Evolutionary conservation across 2,329 filamentous ascomycete species (phyloP), one percentile per base, ranked within the genome.

Genomic region (Pezicula carpinea): DNA sequence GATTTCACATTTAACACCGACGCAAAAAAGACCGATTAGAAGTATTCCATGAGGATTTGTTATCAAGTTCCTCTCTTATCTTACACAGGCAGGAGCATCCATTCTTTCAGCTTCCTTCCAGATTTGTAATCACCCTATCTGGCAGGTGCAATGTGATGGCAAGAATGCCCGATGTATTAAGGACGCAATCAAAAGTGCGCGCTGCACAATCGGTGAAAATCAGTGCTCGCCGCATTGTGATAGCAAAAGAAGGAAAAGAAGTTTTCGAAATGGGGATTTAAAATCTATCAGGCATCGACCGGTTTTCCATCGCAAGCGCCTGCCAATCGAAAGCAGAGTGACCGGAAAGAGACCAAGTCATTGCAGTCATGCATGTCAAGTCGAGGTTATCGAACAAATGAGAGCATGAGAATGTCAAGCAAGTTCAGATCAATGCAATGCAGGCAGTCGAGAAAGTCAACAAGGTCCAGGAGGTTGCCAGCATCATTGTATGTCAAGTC

Each of bases 361-460:
- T 44, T 54, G 51, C 50, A 49, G 47, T 55, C 53, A 57, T 53
- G 43, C 43, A 46, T 53, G 42, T 56, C 38, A 51, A 44, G 40
- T 52, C 49, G 52, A 42, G 43, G 46, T 35, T 8, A 33, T 36
- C 34, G 40, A 41, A 48, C 46, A 23, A n/a, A 23, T 44, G 49
- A 50, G 43, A 47, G 43, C 39, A 50, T 49, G 43, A 53, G 53
- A 51, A 55, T 56, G 47, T 57, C 56, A 59, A 49, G 50, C 52
- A 57, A 51, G 48, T 49, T 56, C 49, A 59, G 46, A 47, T 57
- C 52, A 58, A 49, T 52, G 50, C 49, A 51, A 58, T 51, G 40
- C 49, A 54, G 26, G 47, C 46, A 43, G 34, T 52, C 49, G 43
- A 52, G 48, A 29, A 32, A 46, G 44, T 46, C 21, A 50, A 41